Conservation (phyloP, 2,329 filamentous ascomycete genomes). For the Fonsecaea multimorphosa region DNA sequence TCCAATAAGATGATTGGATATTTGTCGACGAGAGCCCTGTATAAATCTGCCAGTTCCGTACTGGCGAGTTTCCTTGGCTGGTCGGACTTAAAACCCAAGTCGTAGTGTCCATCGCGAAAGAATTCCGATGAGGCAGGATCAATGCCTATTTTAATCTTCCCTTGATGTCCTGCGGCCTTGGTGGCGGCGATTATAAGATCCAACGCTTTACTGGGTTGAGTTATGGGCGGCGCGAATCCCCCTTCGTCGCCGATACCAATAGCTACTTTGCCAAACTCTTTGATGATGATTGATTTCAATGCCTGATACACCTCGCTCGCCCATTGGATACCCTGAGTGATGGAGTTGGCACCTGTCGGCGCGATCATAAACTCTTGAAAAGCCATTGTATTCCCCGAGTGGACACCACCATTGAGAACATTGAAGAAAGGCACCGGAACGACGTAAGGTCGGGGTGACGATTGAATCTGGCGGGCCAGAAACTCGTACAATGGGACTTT, state of each 20-base stretch:
- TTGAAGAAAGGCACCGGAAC: constrained; percentile 65
- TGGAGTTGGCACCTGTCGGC: constrained; percentile 47
- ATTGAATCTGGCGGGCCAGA: constrained; percentile 59
- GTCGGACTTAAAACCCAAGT: constrained; percentile 49
- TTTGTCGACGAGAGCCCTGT: constrained; percentile 43
- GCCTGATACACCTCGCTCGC: constrained; percentile 45
- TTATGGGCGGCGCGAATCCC: constrained; percentile 48
- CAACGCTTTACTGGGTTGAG: constrained; percentile 45
- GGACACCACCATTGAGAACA: constrained; percentile 61
- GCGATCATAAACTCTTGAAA: constrained; percentile 53
- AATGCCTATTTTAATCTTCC: constrained; percentile 49
- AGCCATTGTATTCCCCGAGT: constrained; percentile 53
- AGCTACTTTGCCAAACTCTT: constrained; percentile 44
- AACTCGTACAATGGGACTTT: constrained; percentile 63
- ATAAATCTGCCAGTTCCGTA: constrained; percentile 43
- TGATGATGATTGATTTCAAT: constrained; percentile 43
- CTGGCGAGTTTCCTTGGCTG: constrained; percentile 37
- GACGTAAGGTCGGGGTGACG: constrained; percentile 60
- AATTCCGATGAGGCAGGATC: constrained; percentile 52
- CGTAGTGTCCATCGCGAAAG: constrained; percentile 44
- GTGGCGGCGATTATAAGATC: constrained; percentile 44
- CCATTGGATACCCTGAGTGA: constrained; percentile 43
- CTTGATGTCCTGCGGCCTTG: constrained; percentile 41
- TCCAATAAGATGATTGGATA: constrained; percentile 51
- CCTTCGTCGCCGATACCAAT: constrained; percentile 48